A percentile compares a stretch with the other conserved stretches of the same genome.
Evolutionary conservation across 2,329 filamentous ascomycete genomes (phyloP).

Genomic region (Arthrobotrys musiformis): DNA sequence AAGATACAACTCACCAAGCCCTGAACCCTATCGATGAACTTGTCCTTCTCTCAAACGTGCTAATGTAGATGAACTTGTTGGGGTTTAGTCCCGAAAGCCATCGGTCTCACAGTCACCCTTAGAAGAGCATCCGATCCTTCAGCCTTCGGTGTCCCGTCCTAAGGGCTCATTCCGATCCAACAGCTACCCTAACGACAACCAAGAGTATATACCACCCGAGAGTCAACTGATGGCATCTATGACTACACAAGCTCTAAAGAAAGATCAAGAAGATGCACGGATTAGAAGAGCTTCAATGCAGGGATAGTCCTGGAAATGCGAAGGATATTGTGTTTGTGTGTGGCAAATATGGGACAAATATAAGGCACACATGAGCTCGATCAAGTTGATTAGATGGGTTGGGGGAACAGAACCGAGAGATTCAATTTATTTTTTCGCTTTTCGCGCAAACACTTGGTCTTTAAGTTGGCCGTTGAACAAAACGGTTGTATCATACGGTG

Average conservation of each 20-base stretch:
- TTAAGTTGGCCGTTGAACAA: background rate
- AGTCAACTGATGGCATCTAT: slow-evolving; percentile 2
- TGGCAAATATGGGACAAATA: background rate
- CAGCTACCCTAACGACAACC: slow-evolving; percentile 1
- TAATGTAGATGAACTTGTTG: background rate
- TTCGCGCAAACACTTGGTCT: too few relatives aligned
- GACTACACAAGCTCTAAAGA: slow-evolving; percentile 7
- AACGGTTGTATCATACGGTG: background rate
- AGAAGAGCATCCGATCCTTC: slow-evolving; percentile 12
- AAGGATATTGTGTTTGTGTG: background rate
- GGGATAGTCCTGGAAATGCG: background rate
- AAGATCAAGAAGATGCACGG: slow-evolving; percentile 20
- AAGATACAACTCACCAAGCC: background rate
- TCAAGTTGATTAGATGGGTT: background rate
- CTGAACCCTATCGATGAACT: background rate
- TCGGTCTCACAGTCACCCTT: background rate
- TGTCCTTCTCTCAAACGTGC: background rate
- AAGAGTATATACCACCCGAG: slow-evolving; percentile 1
- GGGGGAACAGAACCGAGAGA: background rate
- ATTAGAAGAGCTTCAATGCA: slow-evolving; percentile 34
- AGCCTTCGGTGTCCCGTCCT: background rate
- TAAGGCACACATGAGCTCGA: background rate
- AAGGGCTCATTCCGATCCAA: slow-evolving; percentile 8
- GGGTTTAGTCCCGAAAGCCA: background rate
- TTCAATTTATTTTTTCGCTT: background rate